phyloP scores from a whole-genome alignment of 768 basidiomycete genomes.

The Rhizopogon vesiculosus region DNA sequence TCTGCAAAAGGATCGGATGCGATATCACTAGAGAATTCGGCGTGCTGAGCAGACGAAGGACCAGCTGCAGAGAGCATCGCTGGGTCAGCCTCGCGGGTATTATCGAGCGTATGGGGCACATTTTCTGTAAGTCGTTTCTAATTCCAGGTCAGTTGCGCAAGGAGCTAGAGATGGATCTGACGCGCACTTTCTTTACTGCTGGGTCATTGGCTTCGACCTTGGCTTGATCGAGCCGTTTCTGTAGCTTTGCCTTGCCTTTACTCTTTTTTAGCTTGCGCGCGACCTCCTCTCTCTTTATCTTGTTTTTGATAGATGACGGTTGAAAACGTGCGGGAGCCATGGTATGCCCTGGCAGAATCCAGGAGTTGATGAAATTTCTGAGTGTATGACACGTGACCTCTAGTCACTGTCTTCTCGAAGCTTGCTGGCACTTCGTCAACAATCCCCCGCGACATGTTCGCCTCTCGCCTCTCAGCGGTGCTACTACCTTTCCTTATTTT shows the following conservation, averaged over 20 bases:
- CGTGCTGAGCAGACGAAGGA: slow-evolving; percentile 34
- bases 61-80: slow-evolving; percentile 28
- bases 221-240: slow-evolving; percentile 70
- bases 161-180: neutral
- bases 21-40: slow-evolving; percentile 65
- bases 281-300: slow-evolving; percentile 80
- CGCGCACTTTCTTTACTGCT: slow-evolving; percentile 68
- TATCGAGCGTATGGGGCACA: slow-evolving; percentile 89
- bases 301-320: slow-evolving; percentile 77
- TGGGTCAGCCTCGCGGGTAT: slow-evolving; percentile 82
- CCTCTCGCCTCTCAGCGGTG: slow-evolving; percentile 17
- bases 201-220: slow-evolving; percentile 77
- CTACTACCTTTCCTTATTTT: slow-evolving; percentile 36
- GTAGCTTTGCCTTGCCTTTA: slow-evolving; percentile 77
- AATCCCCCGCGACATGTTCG: slow-evolving; percentile 13
- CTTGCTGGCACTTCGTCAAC: neutral
- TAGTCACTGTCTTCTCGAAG: neutral
- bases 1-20: slow-evolving; percentile 73
- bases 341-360: neutral
- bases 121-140: slow-evolving; percentile 84
- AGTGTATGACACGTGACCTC: neutral
- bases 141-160: neutral
- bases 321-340: slow-evolving; percentile 60
- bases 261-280: slow-evolving; percentile 69
- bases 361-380: neutral